These are phyloP conservation scores for Mortierella claussenii DNA, from an alignment of 192 early-diverging fungal species.

Conservation along the genomic window DNA sequence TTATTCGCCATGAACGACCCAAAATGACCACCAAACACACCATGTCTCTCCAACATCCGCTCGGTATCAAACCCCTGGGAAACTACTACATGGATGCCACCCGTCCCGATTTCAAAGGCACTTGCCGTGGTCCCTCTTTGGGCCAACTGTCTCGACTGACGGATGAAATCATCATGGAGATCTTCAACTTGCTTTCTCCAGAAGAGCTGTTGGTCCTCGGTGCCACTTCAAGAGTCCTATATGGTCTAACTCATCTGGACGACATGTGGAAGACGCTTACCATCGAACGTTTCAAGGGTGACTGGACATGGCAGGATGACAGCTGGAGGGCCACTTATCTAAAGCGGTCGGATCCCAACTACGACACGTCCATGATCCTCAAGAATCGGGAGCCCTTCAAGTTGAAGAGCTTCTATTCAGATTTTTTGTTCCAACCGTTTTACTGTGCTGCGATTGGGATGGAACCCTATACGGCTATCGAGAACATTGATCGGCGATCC, in stretches of 20 bases:
- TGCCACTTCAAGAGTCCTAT: slow-evolving; percentile 60
- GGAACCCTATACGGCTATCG: slow-evolving; percentile 51
- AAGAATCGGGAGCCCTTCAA: slow-evolving; percentile 46
- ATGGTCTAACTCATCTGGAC: slow-evolving; percentile 63
- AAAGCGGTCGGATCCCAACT: slow-evolving; percentile 27
- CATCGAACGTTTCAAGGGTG: slow-evolving; percentile 62
- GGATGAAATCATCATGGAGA: slow-evolving; percentile 66
- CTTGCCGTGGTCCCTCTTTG: slow-evolving; percentile 56
- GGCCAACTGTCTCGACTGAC: slow-evolving; percentile 56
- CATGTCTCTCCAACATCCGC: slow-evolving; percentile 58
- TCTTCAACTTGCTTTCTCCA: slow-evolving; percentile 51
- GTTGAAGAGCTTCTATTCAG: slow-evolving; percentile 66
- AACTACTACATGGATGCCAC: slow-evolving; percentile 66
- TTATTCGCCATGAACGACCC: slow-evolving; percentile 45
- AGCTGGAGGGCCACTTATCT: slow-evolving; percentile 70
- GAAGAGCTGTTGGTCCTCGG: slow-evolving; percentile 54
- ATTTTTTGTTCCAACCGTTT: slow-evolving; percentile 70
- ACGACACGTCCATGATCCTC: slow-evolving; percentile 28
- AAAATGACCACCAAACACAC: slow-evolving; percentile 48
- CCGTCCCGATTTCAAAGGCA: slow-evolving; percentile 31
- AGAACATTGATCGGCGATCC: slow-evolving; percentile 63
- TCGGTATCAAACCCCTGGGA: slow-evolving; percentile 68
- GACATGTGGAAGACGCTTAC: slow-evolving; percentile 69
- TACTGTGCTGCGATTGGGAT: slow-evolving; percentile 59
- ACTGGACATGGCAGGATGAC: slow-evolving; percentile 56